Conservation (phyloP, 495 filamentous ascomycete species). For the Pyrenopolyporus hunteri region DNA sequence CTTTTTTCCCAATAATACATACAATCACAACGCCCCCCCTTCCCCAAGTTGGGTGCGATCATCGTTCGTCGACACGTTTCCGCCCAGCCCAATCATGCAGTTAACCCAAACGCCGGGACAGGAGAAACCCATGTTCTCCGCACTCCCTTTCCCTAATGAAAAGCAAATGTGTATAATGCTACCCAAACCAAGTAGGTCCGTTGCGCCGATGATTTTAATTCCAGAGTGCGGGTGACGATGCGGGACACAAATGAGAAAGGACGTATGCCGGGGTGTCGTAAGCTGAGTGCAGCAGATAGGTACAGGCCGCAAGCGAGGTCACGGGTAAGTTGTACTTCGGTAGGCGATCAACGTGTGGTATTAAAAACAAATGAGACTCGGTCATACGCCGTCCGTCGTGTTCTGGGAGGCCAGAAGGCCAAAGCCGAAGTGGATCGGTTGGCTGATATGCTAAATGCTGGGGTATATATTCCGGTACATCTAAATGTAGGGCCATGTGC, state of each 20-base stretch:
- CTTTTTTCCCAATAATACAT: conserved; percentile 30
- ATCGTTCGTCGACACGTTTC: conserved; percentile 35
- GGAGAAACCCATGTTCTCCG: conserved; percentile 30
- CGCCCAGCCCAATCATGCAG: conserved; percentile 37
- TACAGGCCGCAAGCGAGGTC: conserved; percentile 21
- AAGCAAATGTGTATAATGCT: conserved; percentile 40
- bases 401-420: not conserved
- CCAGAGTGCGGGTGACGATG: conserved; percentile 13
- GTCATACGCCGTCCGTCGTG: conserved; percentile 25
- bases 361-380: conserved; percentile 39
- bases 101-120: conserved; percentile 40
- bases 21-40: conserved; percentile 8
- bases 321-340: not conserved
- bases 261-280: conserved; percentile 14
- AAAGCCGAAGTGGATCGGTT: not conserved
- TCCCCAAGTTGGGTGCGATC: conserved; percentile 9
- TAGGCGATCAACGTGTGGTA: conserved; percentile 17
- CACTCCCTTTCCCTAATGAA: conserved; percentile 10
- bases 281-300: conserved; percentile 24
- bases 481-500: conserved; percentile 25
- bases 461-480: conserved; percentile 35
- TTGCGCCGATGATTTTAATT: conserved; percentile 39
- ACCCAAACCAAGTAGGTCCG: conserved; percentile 21
- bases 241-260: conserved; percentile 37
- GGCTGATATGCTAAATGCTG: conserved; percentile 30